phyloP scores from a whole-genome alignment of 345 rosid genomes.

The Hypericum perforatum region DNA sequence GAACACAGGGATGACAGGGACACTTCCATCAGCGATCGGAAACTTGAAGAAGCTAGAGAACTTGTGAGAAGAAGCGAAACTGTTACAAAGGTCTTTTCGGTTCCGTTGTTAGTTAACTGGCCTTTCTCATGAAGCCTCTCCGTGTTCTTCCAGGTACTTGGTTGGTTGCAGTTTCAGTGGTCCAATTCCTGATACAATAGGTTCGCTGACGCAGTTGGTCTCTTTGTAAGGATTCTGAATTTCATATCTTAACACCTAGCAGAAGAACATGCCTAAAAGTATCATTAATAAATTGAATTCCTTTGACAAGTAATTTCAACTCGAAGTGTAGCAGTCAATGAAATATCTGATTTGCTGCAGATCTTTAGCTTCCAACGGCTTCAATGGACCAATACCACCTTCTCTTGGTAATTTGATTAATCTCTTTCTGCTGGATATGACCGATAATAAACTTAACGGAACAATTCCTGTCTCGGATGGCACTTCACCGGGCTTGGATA shows the following conservation, averaged over 20 bases:
- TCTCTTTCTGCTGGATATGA: constrained; percentile 81
- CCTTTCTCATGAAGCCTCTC: not conserved
- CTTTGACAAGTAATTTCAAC: too few relatives aligned
- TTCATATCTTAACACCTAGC: not conserved
- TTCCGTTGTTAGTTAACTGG: constrained; percentile 1
- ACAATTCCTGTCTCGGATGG: constrained; percentile 66
- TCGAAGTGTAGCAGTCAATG: too few relatives aligned
- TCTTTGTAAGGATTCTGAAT: constrained; percentile 40
- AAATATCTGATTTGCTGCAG: constrained; percentile 23
- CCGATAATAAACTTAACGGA: constrained; percentile 67
- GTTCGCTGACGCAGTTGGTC: constrained; percentile 37
- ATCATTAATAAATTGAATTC: too few relatives aligned
- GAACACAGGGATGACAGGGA: constrained; percentile 49
- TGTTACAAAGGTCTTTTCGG: constrained; percentile 1
- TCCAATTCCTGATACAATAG: constrained; percentile 55
- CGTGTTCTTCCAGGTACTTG: constrained; percentile 35
- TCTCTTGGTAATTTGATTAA: constrained; percentile 56
- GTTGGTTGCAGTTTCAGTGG: constrained; percentile 72
- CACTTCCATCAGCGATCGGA: constrained; percentile 57
- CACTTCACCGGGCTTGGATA: constrained; percentile 65
- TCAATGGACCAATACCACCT: constrained; percentile 62
- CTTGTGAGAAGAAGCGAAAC: constrained; percentile 41
- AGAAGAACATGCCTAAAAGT: too few relatives aligned
- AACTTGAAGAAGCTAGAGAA: constrained; percentile 38
- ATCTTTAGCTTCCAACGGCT: constrained; percentile 59